Evolutionary conservation across 2,329 filamentous ascomycete species (phyloP).

Genomic region (Lachnellula occidentalis): DNA sequence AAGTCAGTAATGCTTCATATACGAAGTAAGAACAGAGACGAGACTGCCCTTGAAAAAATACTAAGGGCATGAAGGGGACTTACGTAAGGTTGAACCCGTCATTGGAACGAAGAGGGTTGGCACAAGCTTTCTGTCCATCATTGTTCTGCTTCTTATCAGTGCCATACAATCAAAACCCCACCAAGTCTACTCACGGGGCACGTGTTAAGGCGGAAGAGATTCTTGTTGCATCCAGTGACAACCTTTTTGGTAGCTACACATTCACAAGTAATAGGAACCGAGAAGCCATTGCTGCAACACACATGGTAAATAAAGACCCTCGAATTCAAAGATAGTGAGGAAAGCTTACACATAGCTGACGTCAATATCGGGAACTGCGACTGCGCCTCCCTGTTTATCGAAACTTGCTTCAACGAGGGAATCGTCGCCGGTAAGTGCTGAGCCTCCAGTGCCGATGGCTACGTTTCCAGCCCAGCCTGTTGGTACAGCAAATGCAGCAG

Average conservation of each 20-base stretch:
- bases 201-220: background rate
- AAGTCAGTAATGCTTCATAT: no score
- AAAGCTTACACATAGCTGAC: background rate
- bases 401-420: constrained; percentile 4
- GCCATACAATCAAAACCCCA: background rate
- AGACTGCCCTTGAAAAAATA: no score
- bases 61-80: no score
- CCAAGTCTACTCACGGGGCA: background rate
- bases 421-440: background rate
- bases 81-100: background rate
- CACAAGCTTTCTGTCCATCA: background rate
- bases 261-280: constrained; percentile 1
- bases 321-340: background rate
- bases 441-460: background rate
- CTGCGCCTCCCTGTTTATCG: background rate
- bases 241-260: background rate
- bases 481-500: constrained; percentile 1
- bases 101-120: background rate
- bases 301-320: background rate
- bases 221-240: background rate
- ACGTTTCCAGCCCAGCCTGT: constrained; percentile 1
- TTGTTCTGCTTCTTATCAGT: background rate
- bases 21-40: no score
- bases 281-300: background rate
- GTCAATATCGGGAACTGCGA: background rate